phyloP scores from a whole-genome alignment of 1,139 yeast genomes.

The Sugiyamaella sp. region DNA sequence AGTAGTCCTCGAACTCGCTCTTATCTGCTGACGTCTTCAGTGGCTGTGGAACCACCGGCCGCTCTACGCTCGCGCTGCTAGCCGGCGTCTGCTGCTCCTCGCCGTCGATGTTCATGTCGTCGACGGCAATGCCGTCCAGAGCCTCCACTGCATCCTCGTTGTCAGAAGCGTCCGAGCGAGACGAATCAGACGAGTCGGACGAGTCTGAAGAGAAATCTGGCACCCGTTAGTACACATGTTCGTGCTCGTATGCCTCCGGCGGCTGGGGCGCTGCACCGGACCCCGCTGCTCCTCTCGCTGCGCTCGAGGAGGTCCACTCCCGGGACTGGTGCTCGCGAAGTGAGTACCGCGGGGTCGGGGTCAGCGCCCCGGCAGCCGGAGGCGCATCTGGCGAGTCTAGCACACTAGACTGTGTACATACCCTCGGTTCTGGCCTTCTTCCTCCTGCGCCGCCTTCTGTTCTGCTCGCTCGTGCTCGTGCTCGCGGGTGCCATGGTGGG shows the following conservation, averaged over 20 bases:
- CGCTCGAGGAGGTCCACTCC: background rate
- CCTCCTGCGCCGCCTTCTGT: slow-evolving; percentile 36
- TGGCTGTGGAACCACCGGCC: slow-evolving; percentile 27
- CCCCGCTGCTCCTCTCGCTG: background rate
- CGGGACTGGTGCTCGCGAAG: background rate
- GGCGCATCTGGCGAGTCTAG: no score
- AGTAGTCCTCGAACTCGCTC: slow-evolving; percentile 38
- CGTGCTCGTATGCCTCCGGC: background rate
- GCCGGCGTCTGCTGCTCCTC: slow-evolving; percentile 16
- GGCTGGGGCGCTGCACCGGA: background rate
- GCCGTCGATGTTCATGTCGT: slow-evolving; percentile 25
- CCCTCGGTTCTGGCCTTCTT: slow-evolving; percentile 42
- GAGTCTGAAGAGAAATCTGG: slow-evolving; percentile 39
- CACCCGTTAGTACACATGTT: slow-evolving; percentile 5
- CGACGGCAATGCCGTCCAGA: slow-evolving; percentile 18
- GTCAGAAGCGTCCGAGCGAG: slow-evolving; percentile 24
- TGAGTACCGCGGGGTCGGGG: background rate
- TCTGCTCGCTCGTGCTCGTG: slow-evolving; percentile 13
- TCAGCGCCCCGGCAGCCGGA: background rate
- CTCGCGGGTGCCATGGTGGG: slow-evolving; percentile 25
- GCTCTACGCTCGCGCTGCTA: slow-evolving; percentile 10
- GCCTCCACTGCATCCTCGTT: slow-evolving; percentile 26
- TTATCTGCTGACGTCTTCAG: slow-evolving; percentile 25
- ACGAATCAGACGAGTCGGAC: slow-evolving; percentile 23
- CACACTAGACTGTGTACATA: slow-evolving; percentile 25